These are phyloP conservation scores for Ogataea methylovora DNA, from an alignment of 805 yeast genomes.

Conservation along the genomic window DNA sequence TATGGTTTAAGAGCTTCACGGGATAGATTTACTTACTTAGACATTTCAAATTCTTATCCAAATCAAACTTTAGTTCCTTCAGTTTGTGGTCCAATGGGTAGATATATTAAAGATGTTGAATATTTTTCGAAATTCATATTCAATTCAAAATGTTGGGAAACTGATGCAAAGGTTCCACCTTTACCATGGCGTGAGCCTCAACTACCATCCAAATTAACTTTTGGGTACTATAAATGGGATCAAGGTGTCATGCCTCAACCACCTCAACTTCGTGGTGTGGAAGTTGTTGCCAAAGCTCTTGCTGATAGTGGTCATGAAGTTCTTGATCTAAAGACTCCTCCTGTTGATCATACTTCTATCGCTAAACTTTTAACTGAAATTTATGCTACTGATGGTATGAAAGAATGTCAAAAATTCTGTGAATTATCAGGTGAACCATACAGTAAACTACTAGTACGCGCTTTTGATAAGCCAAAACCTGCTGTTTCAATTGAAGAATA, in stretches of 20 bases:
- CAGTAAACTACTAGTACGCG: constrained; percentile 7
- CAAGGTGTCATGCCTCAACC: constrained; percentile 44
- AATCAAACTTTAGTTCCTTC: constrained; percentile 47
- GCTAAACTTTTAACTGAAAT: constrained; percentile 16
- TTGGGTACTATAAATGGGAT: constrained; percentile 42
- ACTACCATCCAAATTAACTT: constrained; percentile 24
- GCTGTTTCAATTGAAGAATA: constrained; percentile 13
- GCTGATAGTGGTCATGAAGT: constrained; percentile 32
- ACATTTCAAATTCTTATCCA: constrained; percentile 27
- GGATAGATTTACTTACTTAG: constrained; percentile 27
- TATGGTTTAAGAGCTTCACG: constrained; percentile 27
- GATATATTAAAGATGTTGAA: constrained; percentile 40
- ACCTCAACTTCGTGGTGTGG: constrained; percentile 41
- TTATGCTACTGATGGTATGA: constrained; percentile 16
- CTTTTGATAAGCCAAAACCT: constrained; percentile 11
- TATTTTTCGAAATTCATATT: constrained; percentile 32
- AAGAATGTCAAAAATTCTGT: constrained; percentile 17
- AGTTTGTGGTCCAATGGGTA: constrained; percentile 48
- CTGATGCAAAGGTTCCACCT: constrained; percentile 35
- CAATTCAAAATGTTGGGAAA: constrained; percentile 34
- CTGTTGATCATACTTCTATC: constrained; percentile 21
- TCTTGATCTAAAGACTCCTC: constrained; percentile 29
- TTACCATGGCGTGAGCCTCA: constrained; percentile 32
- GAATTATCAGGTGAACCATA: constrained; percentile 24
- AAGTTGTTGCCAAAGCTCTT: constrained; percentile 18